Conservation (phyloP, 805 yeast genomes). For the Kazachstania viticola region DNA sequence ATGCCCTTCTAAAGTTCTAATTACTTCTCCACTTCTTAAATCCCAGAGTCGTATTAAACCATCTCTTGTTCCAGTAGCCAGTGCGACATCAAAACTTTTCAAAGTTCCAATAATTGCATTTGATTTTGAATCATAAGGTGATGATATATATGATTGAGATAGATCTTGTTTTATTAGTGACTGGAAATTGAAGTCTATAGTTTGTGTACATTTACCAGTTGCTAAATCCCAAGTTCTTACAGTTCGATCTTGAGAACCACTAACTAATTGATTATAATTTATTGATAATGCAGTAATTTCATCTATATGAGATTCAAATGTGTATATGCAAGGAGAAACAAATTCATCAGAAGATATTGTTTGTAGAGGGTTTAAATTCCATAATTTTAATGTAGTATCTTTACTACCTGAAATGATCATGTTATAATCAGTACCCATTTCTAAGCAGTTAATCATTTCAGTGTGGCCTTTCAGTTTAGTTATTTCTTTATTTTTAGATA, state of each 20-base stretch:
- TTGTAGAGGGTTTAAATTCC: too few species aligned
- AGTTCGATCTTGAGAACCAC: slow-evolving; percentile 62
- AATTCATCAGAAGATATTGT: not conserved
- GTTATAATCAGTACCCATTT: slow-evolving; percentile 39
- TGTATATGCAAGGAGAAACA: slow-evolving; percentile 20
- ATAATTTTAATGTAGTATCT: slow-evolving; percentile 51
- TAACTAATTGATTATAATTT: slow-evolving; percentile 39
- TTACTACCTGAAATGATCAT: slow-evolving; percentile 39
- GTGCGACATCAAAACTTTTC: slow-evolving; percentile 62
- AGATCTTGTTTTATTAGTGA: not conserved
- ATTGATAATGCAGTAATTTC: slow-evolving; percentile 53
- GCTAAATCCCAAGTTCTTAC: slow-evolving; percentile 65
- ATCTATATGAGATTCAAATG: slow-evolving; percentile 54
- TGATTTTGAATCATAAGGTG: not conserved
- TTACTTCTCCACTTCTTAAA: slow-evolving; percentile 55
- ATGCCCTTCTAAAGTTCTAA: slow-evolving; percentile 51
- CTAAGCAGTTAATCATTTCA: slow-evolving; percentile 50
- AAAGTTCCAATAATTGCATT: slow-evolving; percentile 41
- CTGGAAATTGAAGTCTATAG: slow-evolving; percentile 41
- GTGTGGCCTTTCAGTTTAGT: slow-evolving; percentile 52
- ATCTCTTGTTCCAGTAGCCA: slow-evolving; percentile 69
- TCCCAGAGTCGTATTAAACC: slow-evolving; percentile 72
- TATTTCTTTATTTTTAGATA: slow-evolving; percentile 40
- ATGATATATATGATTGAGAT: not conserved
- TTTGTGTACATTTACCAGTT: slow-evolving; percentile 56